Percentiles rank a stretch among this genome's conserved stretches.
These are phyloP conservation scores for Balansia obtecta DNA, from an alignment of 2,329 filamentous ascomycete genomes.

Conservation along the genomic window DNA sequence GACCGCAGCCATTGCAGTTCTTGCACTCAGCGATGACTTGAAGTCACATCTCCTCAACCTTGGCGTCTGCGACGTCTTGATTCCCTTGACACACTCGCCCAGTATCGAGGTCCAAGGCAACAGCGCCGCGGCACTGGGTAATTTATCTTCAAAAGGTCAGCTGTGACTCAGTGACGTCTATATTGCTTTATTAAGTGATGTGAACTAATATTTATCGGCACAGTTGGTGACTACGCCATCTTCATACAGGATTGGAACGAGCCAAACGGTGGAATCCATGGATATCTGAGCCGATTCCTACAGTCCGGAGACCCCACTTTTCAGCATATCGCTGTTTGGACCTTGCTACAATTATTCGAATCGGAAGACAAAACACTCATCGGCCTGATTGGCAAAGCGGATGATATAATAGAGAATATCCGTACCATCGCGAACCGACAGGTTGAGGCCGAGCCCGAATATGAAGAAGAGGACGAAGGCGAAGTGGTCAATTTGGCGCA, in stretches of 20 bases:
- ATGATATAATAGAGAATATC: constrained; percentile 86
- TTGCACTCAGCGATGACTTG: constrained; percentile 89
- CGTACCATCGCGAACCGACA: constrained; percentile 81
- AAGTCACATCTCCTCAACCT: constrained; percentile 84
- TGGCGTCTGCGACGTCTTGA: constrained; percentile 91
- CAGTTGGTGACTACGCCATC: constrained; percentile 92
- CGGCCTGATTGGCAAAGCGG: constrained; percentile 74
- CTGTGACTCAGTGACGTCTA: background rate
- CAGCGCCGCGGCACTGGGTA: constrained; percentile 88
- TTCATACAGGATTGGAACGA: constrained; percentile 92
- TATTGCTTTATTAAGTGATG: background rate
- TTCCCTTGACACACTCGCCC: constrained; percentile 85
- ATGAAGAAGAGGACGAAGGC: constrained; percentile 79
- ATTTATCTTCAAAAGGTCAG: constrained; percentile 90
- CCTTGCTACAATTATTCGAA: constrained; percentile 84
- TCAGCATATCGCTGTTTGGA: constrained; percentile 99
- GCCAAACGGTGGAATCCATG: constrained; percentile 87
- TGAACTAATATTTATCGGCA: constrained; percentile 1
- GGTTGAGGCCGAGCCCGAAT: constrained; percentile 75
- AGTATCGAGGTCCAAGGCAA: constrained; percentile 98
- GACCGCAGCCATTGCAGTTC: constrained; percentile 96
- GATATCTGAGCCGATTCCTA: constrained; percentile 85
- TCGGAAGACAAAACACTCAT: constrained; percentile 88
- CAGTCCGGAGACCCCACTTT: constrained; percentile 93
- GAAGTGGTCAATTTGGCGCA: constrained; percentile 88